phyloP scores from a whole-genome alignment of 805 yeast genomes.

The Saccharomycopsis sp. region DNA sequence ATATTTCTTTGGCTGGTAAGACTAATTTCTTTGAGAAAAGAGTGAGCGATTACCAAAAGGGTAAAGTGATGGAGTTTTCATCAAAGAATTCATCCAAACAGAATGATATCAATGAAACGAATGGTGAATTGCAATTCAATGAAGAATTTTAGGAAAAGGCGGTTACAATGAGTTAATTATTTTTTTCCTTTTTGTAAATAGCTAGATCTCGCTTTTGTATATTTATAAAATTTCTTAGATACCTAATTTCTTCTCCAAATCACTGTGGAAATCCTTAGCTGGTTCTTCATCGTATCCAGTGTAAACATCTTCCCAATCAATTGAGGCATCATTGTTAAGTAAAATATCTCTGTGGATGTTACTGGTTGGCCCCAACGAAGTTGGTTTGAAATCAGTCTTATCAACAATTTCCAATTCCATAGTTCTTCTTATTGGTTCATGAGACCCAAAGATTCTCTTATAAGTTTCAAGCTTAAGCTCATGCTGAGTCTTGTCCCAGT shows the following conservation, averaged over 20 bases:
- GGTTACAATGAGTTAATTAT: not conserved
- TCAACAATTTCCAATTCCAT: slow-evolving; percentile 81
- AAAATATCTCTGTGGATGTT: slow-evolving; percentile 72
- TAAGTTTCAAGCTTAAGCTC: slow-evolving; percentile 67
- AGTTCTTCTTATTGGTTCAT: slow-evolving; percentile 84
- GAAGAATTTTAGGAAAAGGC: slow-evolving; percentile 13
- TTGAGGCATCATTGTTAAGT: slow-evolving; percentile 61
- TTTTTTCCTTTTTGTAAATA: not conserved
- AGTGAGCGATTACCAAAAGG: slow-evolving; percentile 97
- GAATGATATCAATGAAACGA: not conserved
- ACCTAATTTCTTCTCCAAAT: slow-evolving; percentile 60
- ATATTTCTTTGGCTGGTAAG: slow-evolving; percentile 96
- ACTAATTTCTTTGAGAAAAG: slow-evolving; percentile 98
- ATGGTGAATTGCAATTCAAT: slow-evolving; percentile 8
- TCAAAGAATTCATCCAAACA: not conserved
- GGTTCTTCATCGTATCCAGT: slow-evolving; percentile 35
- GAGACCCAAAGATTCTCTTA: slow-evolving; percentile 82
- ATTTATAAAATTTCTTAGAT: slow-evolving; percentile 28
- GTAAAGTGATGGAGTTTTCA: slow-evolving; percentile 87
- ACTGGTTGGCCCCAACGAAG: slow-evolving; percentile 48
- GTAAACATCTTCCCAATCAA: slow-evolving; percentile 95
- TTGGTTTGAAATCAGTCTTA: slow-evolving; percentile 63
- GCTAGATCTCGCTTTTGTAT: not conserved
- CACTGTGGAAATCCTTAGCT: slow-evolving; percentile 57
- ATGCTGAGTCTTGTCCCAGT: slow-evolving; percentile 77